A percentile compares a stretch with the other conserved stretches of the same genome.
Evolutionary conservation across 2,329 filamentous ascomycete genomes (phyloP).

Genomic region (Fusarium avenaceum): DNA sequence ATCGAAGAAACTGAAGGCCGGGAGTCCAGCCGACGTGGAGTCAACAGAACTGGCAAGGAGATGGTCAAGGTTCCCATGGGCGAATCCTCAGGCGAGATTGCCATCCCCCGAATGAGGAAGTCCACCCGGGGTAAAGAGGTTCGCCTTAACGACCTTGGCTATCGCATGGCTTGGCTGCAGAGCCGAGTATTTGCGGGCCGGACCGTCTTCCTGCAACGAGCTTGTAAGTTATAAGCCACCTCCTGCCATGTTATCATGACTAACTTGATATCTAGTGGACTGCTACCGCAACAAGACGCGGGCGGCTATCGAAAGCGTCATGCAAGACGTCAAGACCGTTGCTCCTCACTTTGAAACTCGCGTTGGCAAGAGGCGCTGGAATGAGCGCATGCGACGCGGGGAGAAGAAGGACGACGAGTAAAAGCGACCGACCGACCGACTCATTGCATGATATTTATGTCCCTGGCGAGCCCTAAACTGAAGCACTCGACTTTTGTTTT

Average conservation of each 20-base stretch:
- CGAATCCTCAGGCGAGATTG: conserved; percentile 81
- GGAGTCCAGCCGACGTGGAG: conserved; percentile 54
- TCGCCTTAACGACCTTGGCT: conserved; percentile 92
- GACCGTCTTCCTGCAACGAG: conserved; percentile 90
- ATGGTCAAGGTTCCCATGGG: conserved; percentile 73
- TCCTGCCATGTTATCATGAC: background rate
- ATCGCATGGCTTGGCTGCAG: conserved; percentile 97
- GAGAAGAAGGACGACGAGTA: conserved; percentile 52
- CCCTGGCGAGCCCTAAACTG: conserved; percentile 11
- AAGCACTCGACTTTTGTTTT: conserved; percentile 28
- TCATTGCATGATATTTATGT: conserved; percentile 3
- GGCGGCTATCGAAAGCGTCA: conserved; percentile 81
- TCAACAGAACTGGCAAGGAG: conserved; percentile 51
- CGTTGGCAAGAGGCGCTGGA: conserved; percentile 83
- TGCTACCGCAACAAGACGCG: conserved; percentile 94
- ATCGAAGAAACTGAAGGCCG: conserved; percentile 66
- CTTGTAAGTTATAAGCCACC: conserved; percentile 72
- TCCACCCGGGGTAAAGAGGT: conserved; percentile 83
- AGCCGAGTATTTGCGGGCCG: conserved; percentile 90
- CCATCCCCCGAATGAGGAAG: conserved; percentile 80
- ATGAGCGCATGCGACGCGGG: conserved; percentile 65
- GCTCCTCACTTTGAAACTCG: conserved; percentile 92
- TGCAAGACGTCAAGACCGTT: conserved; percentile 79
- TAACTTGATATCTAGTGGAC: conserved; percentile 73
- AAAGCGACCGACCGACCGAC: background rate